Base-by-base conservation (phyloP, 257 asterid genomes). In the Nicotiana obtusifolia region DNA sequence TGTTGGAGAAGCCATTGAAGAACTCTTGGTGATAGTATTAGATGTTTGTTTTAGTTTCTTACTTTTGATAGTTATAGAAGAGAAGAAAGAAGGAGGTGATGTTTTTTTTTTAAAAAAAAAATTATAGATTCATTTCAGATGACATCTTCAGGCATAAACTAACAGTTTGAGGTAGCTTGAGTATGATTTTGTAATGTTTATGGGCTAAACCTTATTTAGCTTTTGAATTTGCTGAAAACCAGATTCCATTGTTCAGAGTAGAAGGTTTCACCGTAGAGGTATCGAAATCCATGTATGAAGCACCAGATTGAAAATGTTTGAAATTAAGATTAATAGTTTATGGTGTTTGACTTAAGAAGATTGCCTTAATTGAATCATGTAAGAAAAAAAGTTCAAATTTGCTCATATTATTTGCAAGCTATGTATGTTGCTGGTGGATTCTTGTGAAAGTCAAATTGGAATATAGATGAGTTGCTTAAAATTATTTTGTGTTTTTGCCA, bases 1-100 rank as follows among this genome's bases (percentile, higher is more conserved):
- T 93, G 73, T 81, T 93, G 83, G 89, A 92, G 87, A 92, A 92
- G 81, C 95, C 97, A 61, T 69, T 90, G 76, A 83, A 85, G 6
- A 86, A 89, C 83, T 92, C 93, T 82, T 90, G 93, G 93, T 88
- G 90, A 88, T 64, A 76, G 67, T 65, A 35, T 1, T 20, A 66
- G 4, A 11, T 60, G 20, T 67, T 19, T 37, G 17, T 59, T 33
- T 24, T 54, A 61, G 31, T 49, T 17, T 35, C 44, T 61, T 49
- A 67, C 44, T 69, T 26, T n/a, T 54, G 77, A 31, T 26, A 75
- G 52, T 5, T 10, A 33, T 10, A 61, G 11, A 80, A 75, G 22
- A 57, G 24, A 57, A 17, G 22, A 15, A 49, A 17, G 22, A 7
- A 75, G 62, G 41, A 47, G 37, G 24, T 47, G 37, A 47, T 47